Conservation (phyloP, 176 grass and related monocot genomes). For the Phoenix dactylifera region DNA sequence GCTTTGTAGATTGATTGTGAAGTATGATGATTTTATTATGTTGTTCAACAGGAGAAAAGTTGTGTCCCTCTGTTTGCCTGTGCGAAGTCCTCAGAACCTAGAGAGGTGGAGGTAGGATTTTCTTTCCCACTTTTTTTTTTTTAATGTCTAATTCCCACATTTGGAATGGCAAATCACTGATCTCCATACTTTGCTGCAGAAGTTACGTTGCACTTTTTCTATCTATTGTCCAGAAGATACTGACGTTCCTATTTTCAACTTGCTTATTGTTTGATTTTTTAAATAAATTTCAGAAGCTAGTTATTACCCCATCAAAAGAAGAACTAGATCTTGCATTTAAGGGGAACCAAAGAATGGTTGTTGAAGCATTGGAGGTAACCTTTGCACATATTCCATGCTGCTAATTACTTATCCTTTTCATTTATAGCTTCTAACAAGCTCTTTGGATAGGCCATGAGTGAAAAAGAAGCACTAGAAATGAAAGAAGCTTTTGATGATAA, state of each 20-base stretch:
- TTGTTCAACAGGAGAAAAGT: slow-evolving; percentile 57
- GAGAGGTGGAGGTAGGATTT: slow-evolving; percentile 67
- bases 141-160: too few relatives aligned
- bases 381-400: too few relatives aligned
- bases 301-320: slow-evolving; percentile 71
- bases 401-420: too few relatives aligned
- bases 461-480: slow-evolving; percentile 65
- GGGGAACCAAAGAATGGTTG: slow-evolving; percentile 66
- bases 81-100: slow-evolving; percentile 59
- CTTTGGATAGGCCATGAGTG: slow-evolving; percentile 45
- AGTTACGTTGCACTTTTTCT: too few relatives aligned
- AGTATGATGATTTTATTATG: neutral
- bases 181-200: too few relatives aligned
- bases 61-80: slow-evolving; percentile 58
- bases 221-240: too few relatives aligned
- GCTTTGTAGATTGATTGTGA: too few relatives aligned
- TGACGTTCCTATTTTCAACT: too few relatives aligned
- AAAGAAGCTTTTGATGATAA: slow-evolving; percentile 59
- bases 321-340: slow-evolving; percentile 76
- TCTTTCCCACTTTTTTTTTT: too few relatives aligned
- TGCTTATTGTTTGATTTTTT: too few relatives aligned
- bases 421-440: neutral
- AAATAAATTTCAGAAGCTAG: slow-evolving; percentile 51
- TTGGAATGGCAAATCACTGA: too few relatives aligned
- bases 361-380: slow-evolving; percentile 68